Conservation (phyloP, 495 filamentous ascomycete species). For the Neurospora sublineolata region DNA sequence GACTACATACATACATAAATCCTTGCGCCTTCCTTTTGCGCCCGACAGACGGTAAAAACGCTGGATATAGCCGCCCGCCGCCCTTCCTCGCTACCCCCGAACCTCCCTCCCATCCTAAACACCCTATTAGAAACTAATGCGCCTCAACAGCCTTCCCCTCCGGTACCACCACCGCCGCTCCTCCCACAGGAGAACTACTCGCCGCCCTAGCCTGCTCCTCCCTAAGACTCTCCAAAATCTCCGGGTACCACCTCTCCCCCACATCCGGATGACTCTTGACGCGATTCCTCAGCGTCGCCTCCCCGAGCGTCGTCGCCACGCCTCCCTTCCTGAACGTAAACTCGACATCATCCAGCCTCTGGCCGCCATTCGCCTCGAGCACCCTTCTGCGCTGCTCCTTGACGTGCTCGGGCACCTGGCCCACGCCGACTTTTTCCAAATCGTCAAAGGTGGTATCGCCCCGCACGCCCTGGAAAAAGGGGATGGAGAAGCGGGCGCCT, state of each 20-base stretch:
- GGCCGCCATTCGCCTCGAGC: constrained; percentile 35
- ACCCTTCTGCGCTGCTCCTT: constrained; percentile 43
- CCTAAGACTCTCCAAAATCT: constrained; percentile 43
- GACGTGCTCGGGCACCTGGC: constrained; percentile 56
- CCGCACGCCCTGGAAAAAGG: constrained; percentile 87
- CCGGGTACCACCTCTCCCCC: constrained; percentile 73
- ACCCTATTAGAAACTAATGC: constrained; percentile 6
- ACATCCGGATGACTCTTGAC: constrained; percentile 87
- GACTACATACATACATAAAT: background rate
- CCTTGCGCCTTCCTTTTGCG: background rate
- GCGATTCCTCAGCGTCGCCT: constrained; percentile 78
- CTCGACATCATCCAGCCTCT: constrained; percentile 55
- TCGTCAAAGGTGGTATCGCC: constrained; percentile 70
- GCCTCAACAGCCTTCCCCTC: constrained; percentile 12
- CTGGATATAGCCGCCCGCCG: background rate
- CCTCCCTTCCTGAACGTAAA: constrained; percentile 62
- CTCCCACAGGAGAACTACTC: constrained; percentile 5
- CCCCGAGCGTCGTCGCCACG: constrained; percentile 54
- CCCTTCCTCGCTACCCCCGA: background rate
- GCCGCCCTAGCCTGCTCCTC: constrained; percentile 32
- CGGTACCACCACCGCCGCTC: constrained; percentile 3
- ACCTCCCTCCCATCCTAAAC: background rate
- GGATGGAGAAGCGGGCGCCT: constrained; percentile 72
- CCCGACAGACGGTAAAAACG: background rate
- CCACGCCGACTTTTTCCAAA: constrained; percentile 44